phyloP scores from a whole-genome alignment of 257 asterid species.

The Misopates orontium region DNA sequence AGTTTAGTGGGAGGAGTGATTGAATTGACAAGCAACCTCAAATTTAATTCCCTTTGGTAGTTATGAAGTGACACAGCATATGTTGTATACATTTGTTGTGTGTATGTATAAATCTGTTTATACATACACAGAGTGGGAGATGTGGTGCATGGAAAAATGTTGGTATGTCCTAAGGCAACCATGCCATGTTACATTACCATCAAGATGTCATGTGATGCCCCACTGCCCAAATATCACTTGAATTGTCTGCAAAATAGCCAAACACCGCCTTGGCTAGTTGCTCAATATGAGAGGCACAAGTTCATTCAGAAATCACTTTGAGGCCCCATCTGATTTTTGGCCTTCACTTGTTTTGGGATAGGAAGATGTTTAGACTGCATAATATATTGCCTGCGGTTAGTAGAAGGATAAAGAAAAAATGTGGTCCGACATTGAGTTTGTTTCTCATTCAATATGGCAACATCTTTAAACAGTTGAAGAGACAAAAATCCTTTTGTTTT shows the following conservation, averaged over 20 bases:
- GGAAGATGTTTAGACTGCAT: slow-evolving; percentile 12
- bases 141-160: slow-evolving; percentile 46
- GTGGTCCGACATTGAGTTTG: slow-evolving; percentile 17
- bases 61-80: slow-evolving; percentile 50
- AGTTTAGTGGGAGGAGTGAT: slow-evolving; percentile 50
- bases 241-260: slow-evolving; percentile 55
- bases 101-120: neutral
- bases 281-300: slow-evolving; percentile 48
- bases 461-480: neutral
- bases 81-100: slow-evolving; percentile 7
- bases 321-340: slow-evolving; percentile 51
- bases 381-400: neutral
- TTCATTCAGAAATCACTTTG: slow-evolving; percentile 39
- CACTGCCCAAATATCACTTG: slow-evolving; percentile 47
- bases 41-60: slow-evolving; percentile 43
- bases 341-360: slow-evolving; percentile 22
- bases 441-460: slow-evolving; percentile 15
- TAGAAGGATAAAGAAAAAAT: neutral
- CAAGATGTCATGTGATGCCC: slow-evolving; percentile 74
- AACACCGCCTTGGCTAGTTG: slow-evolving; percentile 51
- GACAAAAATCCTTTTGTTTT: neutral
- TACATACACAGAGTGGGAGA: slow-evolving; percentile 26
- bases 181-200: slow-evolving; percentile 43
- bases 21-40: slow-evolving; percentile 49
- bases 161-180: slow-evolving; percentile 49